phyloP scores from a whole-genome alignment of 129 eudicot genomes.

The Arctium minus region DNA sequence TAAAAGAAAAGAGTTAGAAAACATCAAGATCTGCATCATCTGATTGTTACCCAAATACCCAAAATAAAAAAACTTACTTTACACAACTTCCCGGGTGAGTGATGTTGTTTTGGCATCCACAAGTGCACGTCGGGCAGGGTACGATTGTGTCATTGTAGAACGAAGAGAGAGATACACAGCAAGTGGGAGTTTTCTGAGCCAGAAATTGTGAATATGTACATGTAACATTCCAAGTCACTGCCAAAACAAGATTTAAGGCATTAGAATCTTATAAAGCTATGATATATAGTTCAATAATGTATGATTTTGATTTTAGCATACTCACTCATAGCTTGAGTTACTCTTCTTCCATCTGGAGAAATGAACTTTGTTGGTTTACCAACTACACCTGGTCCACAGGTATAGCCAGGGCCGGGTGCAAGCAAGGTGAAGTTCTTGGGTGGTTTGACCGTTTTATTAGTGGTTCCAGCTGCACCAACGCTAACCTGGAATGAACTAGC shows the following conservation, averaged over 20 bases:
- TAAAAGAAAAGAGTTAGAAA: not conserved
- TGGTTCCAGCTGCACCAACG: constrained; percentile 90
- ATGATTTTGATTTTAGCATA: not conserved
- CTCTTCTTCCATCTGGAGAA: constrained; percentile 74
- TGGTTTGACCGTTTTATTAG: constrained; percentile 74
- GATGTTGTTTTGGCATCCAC: constrained; percentile 82
- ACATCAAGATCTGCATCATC: not conserved
- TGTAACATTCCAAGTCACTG: constrained; percentile 98
- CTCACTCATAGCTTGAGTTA: constrained; percentile 96
- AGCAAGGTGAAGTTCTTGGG: constrained; percentile 83
- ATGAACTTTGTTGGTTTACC: constrained; percentile 67
- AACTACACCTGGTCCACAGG: constrained; percentile 82
- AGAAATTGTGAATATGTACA: constrained; percentile 93
- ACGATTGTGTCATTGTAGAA: constrained; percentile 89
- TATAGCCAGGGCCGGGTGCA: constrained; percentile 94
- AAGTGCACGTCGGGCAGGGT: constrained; percentile 87
- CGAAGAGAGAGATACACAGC: constrained; percentile 91
- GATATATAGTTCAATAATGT: not conserved
- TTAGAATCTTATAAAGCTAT: constrained; percentile 4
- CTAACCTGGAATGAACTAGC: constrained; percentile 83
- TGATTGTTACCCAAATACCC: not conserved
- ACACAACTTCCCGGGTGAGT: constrained; percentile 88
- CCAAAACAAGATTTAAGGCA: constrained; percentile 5
- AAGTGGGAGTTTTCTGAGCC: constrained; percentile 89
- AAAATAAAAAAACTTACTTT: constrained; percentile 42